Evolutionary conservation across 139 green algal species (phyloP).

Genomic region (Picochlorum sp.): DNA sequence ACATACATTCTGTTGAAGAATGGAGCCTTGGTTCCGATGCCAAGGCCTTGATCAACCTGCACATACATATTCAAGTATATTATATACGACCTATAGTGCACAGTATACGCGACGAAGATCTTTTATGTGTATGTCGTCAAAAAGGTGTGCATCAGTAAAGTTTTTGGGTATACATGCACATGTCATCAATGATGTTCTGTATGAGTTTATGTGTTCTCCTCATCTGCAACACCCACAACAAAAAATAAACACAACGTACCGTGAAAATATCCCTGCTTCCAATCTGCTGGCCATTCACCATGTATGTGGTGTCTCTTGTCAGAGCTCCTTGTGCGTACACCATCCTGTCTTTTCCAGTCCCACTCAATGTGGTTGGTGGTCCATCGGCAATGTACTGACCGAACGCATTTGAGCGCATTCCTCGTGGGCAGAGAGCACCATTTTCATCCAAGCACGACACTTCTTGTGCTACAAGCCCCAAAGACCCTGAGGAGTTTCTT

Average conservation of each 20-base stretch:
- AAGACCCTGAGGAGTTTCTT: slow-evolving; percentile 38
- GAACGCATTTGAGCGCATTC: slow-evolving; percentile 19
- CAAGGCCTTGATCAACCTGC: slow-evolving; percentile 76
- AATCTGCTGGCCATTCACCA: slow-evolving; percentile 55
- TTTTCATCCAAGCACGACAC: slow-evolving; percentile 56
- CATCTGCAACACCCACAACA: not conserved
- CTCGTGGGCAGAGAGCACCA: slow-evolving; percentile 25
- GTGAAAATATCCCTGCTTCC: slow-evolving; percentile 62
- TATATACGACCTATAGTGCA: not conserved
- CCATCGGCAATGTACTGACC: slow-evolving; percentile 52
- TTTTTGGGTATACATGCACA: slow-evolving; percentile 27
- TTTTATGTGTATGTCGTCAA: not conserved
- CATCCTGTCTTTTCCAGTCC: slow-evolving; percentile 64
- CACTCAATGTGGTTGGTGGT: slow-evolving; percentile 76
- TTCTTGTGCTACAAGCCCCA: slow-evolving; percentile 69
- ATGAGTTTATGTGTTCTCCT: not conserved
- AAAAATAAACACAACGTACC: slow-evolving; percentile 12
- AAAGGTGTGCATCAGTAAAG: slow-evolving; percentile 23
- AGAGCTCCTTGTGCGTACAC: slow-evolving; percentile 53
- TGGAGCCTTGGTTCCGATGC: slow-evolving; percentile 44
- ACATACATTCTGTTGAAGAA: slow-evolving; percentile 67
- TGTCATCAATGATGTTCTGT: not conserved
- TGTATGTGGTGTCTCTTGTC: slow-evolving; percentile 72
- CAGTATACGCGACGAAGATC: not conserved
- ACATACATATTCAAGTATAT: slow-evolving; percentile 6